Percentiles rank a stretch among this genome's conserved stretches.
phyloP scores from a whole-genome alignment of 306 rosid species.

The Cucurbita moschata region DNA sequence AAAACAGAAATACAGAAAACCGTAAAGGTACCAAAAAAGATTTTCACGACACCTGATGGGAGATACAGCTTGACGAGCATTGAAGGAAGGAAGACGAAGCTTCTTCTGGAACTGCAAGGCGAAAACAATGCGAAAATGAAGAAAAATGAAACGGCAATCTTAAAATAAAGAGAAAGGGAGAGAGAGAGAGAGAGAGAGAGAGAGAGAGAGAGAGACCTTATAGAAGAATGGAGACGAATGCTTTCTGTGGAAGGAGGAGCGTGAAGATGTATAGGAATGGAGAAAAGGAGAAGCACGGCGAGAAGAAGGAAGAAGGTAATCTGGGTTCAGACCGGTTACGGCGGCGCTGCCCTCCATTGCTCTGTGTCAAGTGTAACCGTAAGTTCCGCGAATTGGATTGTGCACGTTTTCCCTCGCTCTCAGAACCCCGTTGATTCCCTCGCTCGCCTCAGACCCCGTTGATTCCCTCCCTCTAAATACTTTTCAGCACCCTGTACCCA shows the following conservation, averaged over 20 bases:
- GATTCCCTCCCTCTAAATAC: background rate
- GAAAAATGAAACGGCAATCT: background rate
- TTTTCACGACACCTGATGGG: constrained; percentile 21
- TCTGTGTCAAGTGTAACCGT: background rate
- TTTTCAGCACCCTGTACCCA: background rate
- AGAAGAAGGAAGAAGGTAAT: constrained; percentile 27
- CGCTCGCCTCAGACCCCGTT: too few relatives aligned
- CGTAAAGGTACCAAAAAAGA: constrained; percentile 34
- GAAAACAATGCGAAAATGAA: background rate
- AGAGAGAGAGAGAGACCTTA: constrained; percentile 24
- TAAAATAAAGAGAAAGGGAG: background rate
- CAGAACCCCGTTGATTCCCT: too few relatives aligned
- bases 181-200: background rate
- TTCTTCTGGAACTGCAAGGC: constrained; percentile 35
- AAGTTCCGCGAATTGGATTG: background rate
- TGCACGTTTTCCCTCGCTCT: background rate
- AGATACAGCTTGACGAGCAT: constrained; percentile 16
- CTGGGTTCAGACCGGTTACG: constrained; percentile 21
- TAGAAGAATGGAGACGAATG: constrained; percentile 20
- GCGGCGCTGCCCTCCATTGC: constrained; percentile 69
- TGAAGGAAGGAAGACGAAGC: constrained; percentile 22
- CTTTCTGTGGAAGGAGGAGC: background rate
- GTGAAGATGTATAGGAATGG: constrained; percentile 9
- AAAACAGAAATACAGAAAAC: background rate
- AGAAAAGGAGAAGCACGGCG: constrained; percentile 12